Evolutionary conservation across 1,284 basidiomycete genomes (phyloP).

Genomic region (Heterobasidion occidentale): DNA sequence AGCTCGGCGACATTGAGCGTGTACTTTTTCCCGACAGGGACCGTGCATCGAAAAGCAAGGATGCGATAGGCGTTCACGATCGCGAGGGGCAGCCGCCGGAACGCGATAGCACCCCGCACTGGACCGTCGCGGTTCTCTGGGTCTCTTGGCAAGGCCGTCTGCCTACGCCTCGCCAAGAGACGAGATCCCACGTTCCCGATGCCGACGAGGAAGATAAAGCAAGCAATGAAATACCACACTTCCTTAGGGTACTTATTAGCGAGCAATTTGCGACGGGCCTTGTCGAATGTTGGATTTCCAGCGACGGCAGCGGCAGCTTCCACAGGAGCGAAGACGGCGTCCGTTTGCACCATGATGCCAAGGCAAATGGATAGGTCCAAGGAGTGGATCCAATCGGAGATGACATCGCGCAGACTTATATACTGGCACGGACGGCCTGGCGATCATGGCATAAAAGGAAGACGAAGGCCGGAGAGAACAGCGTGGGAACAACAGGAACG

Average conservation of each 20-base stretch:
- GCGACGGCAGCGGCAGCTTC: no score
- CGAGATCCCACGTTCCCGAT: conserved; percentile 25
- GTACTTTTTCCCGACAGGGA: conserved; percentile 33
- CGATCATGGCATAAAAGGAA: no score
- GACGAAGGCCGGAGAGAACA: no score
- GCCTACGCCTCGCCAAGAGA: conserved; percentile 11
- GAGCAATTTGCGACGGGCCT: conserved; percentile 8
- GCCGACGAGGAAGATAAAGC: conserved; percentile 33
- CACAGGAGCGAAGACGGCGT: background rate
- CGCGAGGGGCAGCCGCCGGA: conserved; percentile 27
- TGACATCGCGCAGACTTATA: no score
- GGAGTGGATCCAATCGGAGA: no score
- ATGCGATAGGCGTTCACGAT: conserved; percentile 36
- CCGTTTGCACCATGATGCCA: background rate
- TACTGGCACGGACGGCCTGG: no score
- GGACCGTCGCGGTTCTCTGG: background rate
- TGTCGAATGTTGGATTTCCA: background rate
- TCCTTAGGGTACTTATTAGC: conserved; percentile 27
- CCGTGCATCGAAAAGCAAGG: conserved; percentile 39
- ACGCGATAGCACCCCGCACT: conserved; percentile 11
- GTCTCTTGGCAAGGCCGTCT: conserved; percentile 11
- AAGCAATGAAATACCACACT: conserved; percentile 35
- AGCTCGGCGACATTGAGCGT: conserved; percentile 42
- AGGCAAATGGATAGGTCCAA: background rate
- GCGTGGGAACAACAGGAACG: no score